phyloP scores from a whole-genome alignment of 257 asterid genomes.

The Catharanthus roseus region DNA sequence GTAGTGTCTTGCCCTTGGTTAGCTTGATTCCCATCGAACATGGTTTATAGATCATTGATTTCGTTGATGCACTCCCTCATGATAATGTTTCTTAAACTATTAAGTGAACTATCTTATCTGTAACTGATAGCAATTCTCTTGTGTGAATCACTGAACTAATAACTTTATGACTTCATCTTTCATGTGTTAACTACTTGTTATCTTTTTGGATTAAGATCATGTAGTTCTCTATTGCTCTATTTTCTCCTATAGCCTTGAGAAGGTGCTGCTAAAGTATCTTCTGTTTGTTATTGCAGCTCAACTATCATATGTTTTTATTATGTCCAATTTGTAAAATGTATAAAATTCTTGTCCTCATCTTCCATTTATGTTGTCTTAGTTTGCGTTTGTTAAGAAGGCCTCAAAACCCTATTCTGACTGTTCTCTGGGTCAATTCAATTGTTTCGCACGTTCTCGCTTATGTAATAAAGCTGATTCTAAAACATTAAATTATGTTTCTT shows the following conservation, averaged over 20 bases:
- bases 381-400: background rate
- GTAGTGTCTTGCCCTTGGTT: too few species aligned
- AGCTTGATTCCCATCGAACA: too few species aligned
- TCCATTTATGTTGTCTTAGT: background rate
- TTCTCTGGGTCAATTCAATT: background rate
- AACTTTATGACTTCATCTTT: background rate
- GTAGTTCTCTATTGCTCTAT: background rate
- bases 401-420: background rate
- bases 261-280: too few species aligned
- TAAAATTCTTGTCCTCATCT: background rate
- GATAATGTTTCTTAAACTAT: too few species aligned
- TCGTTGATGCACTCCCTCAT: too few species aligned
- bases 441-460: background rate
- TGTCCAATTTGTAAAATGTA: background rate
- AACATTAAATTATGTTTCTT: background rate
- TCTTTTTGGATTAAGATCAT: background rate
- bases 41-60: too few species aligned
- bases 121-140: background rate
- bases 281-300: conserved; percentile 4
- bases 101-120: too few species aligned
- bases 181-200: background rate
- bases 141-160: too few species aligned
- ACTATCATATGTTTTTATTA: background rate
- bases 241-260: background rate
- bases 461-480: background rate